These are phyloP conservation scores for Suhomyces yuchorum DNA, from an alignment of 1,139 yeast species.

Conservation along the genomic window DNA sequence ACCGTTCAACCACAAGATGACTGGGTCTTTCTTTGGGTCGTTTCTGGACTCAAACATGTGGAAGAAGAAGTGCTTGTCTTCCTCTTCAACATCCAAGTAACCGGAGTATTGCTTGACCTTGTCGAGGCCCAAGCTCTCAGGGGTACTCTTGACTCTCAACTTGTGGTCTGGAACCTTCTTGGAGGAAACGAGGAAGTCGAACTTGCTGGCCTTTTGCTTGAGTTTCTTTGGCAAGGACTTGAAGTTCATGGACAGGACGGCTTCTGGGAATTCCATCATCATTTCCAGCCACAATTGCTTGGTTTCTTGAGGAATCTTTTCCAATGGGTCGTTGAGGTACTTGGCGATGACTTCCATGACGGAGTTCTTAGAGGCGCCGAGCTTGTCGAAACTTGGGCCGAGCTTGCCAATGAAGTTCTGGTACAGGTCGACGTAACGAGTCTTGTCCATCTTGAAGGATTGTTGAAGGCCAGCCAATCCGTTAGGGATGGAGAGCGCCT, in stretches of 20 bases:
- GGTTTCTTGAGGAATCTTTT: slow-evolving; percentile 49
- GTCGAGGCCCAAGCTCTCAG: slow-evolving; percentile 68
- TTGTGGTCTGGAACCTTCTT: slow-evolving; percentile 53
- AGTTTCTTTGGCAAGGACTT: slow-evolving; percentile 52
- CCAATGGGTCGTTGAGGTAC: slow-evolving; percentile 49
- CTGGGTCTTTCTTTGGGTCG: slow-evolving; percentile 83
- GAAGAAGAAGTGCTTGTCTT: slow-evolving; percentile 80
- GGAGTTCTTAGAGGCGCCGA: slow-evolving; percentile 24
- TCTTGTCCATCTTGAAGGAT: slow-evolving; percentile 25
- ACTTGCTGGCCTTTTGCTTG: slow-evolving; percentile 32
- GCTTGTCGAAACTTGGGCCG: slow-evolving; percentile 20
- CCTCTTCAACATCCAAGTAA: slow-evolving; percentile 68
- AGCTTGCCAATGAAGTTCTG: slow-evolving; percentile 20
- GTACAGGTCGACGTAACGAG: slow-evolving; percentile 19
- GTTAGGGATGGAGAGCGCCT: slow-evolving; percentile 37
- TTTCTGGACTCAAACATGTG: slow-evolving; percentile 90
- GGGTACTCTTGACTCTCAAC: slow-evolving; percentile 59
- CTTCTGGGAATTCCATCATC: slow-evolving; percentile 57
- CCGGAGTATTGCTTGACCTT: slow-evolving; percentile 82
- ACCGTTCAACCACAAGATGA: slow-evolving; percentile 86
- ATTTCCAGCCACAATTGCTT: slow-evolving; percentile 61
- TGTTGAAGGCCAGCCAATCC: slow-evolving; percentile 33
- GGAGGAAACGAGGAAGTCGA: slow-evolving; percentile 58
- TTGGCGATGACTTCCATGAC: slow-evolving; percentile 36
- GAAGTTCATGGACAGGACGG: slow-evolving; percentile 50